Evolutionary conservation across 768 basidiomycete genomes (phyloP).

Genomic region (Mycena filopes): DNA sequence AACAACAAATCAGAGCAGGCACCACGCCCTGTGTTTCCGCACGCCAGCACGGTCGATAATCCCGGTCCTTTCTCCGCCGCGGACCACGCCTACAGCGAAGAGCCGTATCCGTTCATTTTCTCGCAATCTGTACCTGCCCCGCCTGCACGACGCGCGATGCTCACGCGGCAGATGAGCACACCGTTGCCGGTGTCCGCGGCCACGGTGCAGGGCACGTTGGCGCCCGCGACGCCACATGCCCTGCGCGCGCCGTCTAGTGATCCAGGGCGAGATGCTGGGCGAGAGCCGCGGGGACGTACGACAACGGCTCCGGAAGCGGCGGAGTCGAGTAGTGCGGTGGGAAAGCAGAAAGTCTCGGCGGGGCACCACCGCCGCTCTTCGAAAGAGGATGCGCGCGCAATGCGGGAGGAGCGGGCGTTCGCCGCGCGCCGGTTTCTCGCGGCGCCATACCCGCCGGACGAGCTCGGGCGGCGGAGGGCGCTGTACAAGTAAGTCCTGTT

Average conservation of each 20-base stretch:
- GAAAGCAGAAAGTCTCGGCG: neutral
- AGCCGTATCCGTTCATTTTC: neutral
- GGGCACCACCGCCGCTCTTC: conserved; percentile 36
- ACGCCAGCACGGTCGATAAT: conserved; percentile 1
- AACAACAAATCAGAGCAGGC: neutral
- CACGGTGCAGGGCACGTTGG: neutral
- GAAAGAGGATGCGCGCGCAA: conserved; percentile 56
- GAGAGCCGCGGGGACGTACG: neutral
- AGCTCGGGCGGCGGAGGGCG: conserved; percentile 83
- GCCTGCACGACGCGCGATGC: conserved; percentile 50
- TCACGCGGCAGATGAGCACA: conserved; percentile 60
- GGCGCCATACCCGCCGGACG: conserved; percentile 88
- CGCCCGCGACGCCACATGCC: conserved; percentile 29
- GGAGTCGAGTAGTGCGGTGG: neutral
- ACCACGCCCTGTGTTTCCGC: neutral
- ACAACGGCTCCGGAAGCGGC: neutral
- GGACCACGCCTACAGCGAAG: neutral
- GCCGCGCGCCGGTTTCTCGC: conserved; percentile 73
- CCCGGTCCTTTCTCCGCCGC: neutral
- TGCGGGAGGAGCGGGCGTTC: conserved; percentile 77
- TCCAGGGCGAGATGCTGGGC: conserved; percentile 21
- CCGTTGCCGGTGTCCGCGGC: conserved; percentile 47
- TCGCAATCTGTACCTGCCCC: conserved; percentile 29
- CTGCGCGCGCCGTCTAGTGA: conserved; percentile 21
- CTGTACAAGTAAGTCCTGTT: conserved; percentile 77